Evolutionary conservation across 805 yeast species (phyloP), one percentile per base, ranked within the genome.

Genomic region (Metschnikowia chrysomelidarum): DNA sequence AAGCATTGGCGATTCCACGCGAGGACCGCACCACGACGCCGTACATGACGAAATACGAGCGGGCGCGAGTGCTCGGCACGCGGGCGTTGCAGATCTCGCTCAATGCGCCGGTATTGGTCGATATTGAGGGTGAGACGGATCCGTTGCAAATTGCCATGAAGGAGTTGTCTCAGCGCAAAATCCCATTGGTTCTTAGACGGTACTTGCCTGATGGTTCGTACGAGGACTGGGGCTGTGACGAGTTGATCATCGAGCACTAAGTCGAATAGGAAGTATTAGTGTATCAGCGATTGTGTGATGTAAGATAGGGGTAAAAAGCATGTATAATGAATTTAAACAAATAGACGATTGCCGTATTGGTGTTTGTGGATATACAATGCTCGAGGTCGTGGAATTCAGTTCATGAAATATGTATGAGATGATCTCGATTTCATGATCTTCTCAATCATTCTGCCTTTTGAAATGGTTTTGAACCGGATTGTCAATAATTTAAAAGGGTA

Each of bases 221-320:
- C 55, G 98, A 93, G 67, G 98, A 93, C 59, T 93, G 98, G 98
- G 95, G 96, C 34, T 93, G 96, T 55, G 98, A 93, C 62, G 98
- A 93, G 66, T 75, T 93, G 56, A 89, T 93, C 57, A 86, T 89
- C 38, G 98, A 93, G 60, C 78, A 72, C 54, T 78, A 22, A 14
- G 7, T 7, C 23, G 17, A 14, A 19, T 4, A 7, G 7, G 16
- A 20, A 29, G 21, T 14, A 24, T 15, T 5, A 24, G 27, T 10
- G 27, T 10, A 10, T 12, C 8, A 10, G 8, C 13, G 27, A n/a
- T n/a, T n/a, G n/a, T n/a, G n/a, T n/a, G n/a, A n/a, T n/a, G n/a
- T n/a, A n/a, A n/a, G n/a, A n/a, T n/a, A n/a, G n/a, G n/a, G n/a
- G n/a, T n/a, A n/a, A n/a, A n/a, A n/a, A n/a, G n/a, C n/a, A n/a